A percentile compares a stretch with the other conserved stretches of the same genome.
phyloP scores from a whole-genome alignment of 2,329 filamentous ascomycete genomes.

The Teratosphaeria gauchensis region DNA sequence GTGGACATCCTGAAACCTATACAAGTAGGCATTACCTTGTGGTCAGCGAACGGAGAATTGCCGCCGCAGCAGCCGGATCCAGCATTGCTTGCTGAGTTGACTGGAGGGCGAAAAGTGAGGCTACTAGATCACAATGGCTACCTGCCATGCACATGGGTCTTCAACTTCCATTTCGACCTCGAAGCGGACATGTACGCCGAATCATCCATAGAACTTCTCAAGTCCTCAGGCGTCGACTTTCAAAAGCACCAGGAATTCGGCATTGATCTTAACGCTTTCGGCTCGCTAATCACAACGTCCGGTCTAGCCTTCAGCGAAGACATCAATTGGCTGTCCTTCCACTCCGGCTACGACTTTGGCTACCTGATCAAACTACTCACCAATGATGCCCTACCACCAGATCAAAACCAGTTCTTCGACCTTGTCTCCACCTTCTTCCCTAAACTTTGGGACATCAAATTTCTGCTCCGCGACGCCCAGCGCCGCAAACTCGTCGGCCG shows the following conservation, averaged over 20 bases:
- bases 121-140: not conserved
- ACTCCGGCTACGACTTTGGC: constrained; percentile 96
- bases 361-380: constrained; percentile 92
- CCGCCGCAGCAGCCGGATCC: constrained; percentile 58
- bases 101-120: constrained; percentile 7
- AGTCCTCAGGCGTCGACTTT: constrained; percentile 90
- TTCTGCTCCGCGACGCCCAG: constrained; percentile 84
- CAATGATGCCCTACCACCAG: constrained; percentile 71
- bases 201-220: constrained; percentile 82
- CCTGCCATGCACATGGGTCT: constrained; percentile 84
- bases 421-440: constrained; percentile 91
- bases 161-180: constrained; percentile 95
- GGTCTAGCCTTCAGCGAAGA: constrained; percentile 80
- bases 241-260: constrained; percentile 72
- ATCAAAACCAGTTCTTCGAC: constrained; percentile 81
- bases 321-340: constrained; percentile 94
- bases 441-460: constrained; percentile 90
- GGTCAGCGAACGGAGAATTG: constrained; percentile 80
- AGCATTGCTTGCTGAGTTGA: constrained; percentile 34
- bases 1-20: constrained; percentile 97
- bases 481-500: constrained; percentile 28
- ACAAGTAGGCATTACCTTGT: constrained; percentile 88
- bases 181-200: constrained; percentile 97
- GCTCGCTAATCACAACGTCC: constrained; percentile 79
- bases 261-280: constrained; percentile 84